Percentiles rank a stretch among this genome's conserved stretches.
phyloP scores from a whole-genome alignment of 441 rosid species.

The Adansonia madagascariensis region DNA sequence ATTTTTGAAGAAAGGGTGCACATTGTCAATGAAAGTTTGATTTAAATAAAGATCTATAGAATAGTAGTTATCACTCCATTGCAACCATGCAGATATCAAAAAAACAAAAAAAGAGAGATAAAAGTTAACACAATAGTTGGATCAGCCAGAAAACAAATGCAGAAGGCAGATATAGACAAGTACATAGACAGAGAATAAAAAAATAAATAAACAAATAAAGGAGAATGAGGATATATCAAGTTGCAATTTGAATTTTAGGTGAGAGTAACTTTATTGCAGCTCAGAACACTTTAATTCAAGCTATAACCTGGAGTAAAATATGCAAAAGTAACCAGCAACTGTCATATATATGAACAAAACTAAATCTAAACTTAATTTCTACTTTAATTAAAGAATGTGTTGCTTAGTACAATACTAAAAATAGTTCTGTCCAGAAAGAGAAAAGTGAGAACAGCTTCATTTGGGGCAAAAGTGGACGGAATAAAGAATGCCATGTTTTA shows the following conservation, averaged over 20 bases:
- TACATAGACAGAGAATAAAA: neutral
- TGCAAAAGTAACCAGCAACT: neutral
- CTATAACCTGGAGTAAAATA: constrained; percentile 16
- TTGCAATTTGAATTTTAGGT: constrained; percentile 4
- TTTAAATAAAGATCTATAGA: constrained; percentile 16
- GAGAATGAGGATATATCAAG: neutral
- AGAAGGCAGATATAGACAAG: constrained; percentile 9
- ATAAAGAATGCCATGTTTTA: neutral
- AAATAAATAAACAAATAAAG: neutral
- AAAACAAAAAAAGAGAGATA: neutral
- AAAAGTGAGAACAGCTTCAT: neutral
- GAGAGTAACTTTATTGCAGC: constrained; percentile 13
- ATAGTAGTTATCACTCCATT: constrained; percentile 1
- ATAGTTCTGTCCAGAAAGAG: neutral
- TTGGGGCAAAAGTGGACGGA: constrained; percentile 18
- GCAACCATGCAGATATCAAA: constrained; percentile 1
- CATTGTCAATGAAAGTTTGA: constrained; percentile 12
- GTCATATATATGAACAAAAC: constrained; percentile 1
- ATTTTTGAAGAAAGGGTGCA: neutral
- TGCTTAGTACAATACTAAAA: constrained; percentile 5
- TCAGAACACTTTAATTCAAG: constrained; percentile 10
- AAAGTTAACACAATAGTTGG: neutral
- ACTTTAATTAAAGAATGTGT: constrained; percentile 18
- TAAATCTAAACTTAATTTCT: neutral
- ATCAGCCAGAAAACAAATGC: constrained; percentile 18